phyloP scores from a whole-genome alignment of 2,329 filamentous ascomycete species.

The Trichophyton rubrum region DNA sequence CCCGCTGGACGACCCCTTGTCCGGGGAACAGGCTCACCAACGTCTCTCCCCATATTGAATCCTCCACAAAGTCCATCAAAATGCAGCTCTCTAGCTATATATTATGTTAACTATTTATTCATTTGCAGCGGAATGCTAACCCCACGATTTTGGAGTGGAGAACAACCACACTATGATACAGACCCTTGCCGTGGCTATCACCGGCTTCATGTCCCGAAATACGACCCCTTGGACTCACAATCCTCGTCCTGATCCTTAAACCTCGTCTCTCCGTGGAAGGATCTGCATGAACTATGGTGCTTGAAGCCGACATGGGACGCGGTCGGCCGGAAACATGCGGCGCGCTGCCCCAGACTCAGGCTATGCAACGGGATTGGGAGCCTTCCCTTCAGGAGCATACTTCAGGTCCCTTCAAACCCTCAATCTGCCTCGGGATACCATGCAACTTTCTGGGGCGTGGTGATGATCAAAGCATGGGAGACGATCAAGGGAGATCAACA shows the following conservation, averaged over 20 bases:
- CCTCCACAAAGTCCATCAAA: neutral
- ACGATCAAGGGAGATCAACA: neutral
- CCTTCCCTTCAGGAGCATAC: neutral
- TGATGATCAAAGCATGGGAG: neutral
- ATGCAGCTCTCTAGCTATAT: neutral
- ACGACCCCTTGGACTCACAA: neutral
- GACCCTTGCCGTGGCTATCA: constrained; percentile 75
- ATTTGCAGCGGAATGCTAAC: neutral
- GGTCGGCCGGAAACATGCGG: constrained; percentile 3
- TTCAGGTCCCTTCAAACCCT: neutral
- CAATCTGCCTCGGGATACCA: neutral
- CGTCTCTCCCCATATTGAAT: neutral
- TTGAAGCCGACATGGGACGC: neutral
- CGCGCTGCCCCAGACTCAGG: neutral
- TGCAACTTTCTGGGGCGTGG: neutral
- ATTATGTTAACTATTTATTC: neutral
- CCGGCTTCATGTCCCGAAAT: constrained; percentile 42
- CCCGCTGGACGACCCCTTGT: neutral
- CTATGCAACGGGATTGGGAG: neutral
- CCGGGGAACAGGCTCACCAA: neutral
- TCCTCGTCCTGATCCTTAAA: neutral
- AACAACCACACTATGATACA: neutral
- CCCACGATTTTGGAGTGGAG: constrained; percentile 1
- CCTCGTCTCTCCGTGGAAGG: neutral
- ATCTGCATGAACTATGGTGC: neutral